Evolutionary conservation across 2,329 filamentous ascomycete species (phyloP).

Genomic region (Pseudogymnoascus sp.): DNA sequence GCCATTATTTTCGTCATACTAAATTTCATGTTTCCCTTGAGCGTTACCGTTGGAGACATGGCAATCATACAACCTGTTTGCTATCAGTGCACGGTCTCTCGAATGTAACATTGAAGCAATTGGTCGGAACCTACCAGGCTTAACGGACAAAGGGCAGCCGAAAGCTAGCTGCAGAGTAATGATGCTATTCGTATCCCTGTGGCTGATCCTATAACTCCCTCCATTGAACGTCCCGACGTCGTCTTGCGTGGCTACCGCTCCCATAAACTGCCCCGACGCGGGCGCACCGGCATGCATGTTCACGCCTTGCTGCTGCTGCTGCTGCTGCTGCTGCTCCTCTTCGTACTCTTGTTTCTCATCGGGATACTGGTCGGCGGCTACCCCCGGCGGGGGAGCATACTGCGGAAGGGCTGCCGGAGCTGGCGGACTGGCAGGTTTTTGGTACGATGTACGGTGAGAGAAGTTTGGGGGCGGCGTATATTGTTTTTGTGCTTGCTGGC

Average conservation of each 20-base stretch:
- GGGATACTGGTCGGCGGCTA: neutral
- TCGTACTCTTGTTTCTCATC: constrained; percentile 2
- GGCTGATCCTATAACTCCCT: constrained; percentile 86
- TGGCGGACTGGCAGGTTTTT: constrained; percentile 20
- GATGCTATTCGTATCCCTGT: constrained; percentile 84
- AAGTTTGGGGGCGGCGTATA: constrained; percentile 22
- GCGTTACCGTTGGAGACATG: constrained; percentile 82
- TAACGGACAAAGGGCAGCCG: constrained; percentile 73
- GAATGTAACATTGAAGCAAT: neutral
- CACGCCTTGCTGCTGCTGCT: neutral
- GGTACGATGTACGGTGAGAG: constrained; percentile 29
- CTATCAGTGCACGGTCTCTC: neutral
- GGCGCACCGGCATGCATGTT: constrained; percentile 35
- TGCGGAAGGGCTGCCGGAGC: constrained; percentile 9
- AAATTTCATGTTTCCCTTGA: constrained; percentile 79
- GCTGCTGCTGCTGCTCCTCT: neutral
- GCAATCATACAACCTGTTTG: constrained; percentile 74
- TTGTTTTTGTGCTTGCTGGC: constrained; percentile 16
- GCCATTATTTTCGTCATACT: constrained; percentile 84
- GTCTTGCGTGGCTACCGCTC: constrained; percentile 58
- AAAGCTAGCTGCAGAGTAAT: constrained; percentile 84
- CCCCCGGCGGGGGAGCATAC: neutral
- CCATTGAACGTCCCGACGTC: constrained; percentile 97
- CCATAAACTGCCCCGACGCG: constrained; percentile 49
- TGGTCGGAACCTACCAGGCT: constrained; percentile 53